Evolutionary conservation across 441 rosid genomes (phyloP).

Genomic region (Flueggea neowawraea): DNA sequence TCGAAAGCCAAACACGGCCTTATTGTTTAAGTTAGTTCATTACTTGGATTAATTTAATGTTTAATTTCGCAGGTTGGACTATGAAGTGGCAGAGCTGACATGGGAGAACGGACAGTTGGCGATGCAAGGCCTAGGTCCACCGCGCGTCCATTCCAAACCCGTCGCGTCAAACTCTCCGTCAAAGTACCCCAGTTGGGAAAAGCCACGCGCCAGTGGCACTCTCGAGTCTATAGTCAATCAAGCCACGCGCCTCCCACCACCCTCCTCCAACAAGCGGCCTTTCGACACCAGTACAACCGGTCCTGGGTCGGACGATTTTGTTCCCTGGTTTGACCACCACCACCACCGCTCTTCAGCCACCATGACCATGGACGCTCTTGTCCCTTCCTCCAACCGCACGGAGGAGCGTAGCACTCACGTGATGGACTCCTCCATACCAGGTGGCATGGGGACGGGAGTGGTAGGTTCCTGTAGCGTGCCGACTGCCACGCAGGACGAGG

Average conservation of each 20-base stretch:
- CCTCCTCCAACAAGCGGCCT: constrained; percentile 11
- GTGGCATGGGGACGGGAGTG: constrained; percentile 18
- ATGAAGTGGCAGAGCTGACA: constrained; percentile 87
- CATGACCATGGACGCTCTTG: constrained; percentile 58
- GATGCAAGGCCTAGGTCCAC: constrained; percentile 71
- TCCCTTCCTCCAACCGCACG: constrained; percentile 45
- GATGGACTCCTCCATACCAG: too few relatives aligned
- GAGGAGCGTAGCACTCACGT: constrained; percentile 7
- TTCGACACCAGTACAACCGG: too few relatives aligned
- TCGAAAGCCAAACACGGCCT: too few relatives aligned
- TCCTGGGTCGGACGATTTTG: constrained; percentile 25
- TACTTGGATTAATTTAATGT: too few relatives aligned
- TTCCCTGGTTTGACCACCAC: constrained; percentile 44
- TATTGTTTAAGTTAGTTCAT: neutral
- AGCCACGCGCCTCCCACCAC: constrained; percentile 45
- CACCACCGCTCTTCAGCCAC: constrained; percentile 26
- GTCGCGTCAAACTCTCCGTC: constrained; percentile 17
- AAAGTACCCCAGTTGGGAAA: constrained; percentile 46
- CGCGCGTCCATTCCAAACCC: constrained; percentile 37
- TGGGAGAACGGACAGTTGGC: constrained; percentile 92
- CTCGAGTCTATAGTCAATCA: constrained; percentile 92
- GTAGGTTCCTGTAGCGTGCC: constrained; percentile 56
- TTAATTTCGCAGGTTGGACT: constrained; percentile 43
- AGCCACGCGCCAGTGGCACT: constrained; percentile 63
- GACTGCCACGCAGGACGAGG: constrained; percentile 17